phyloP scores from a whole-genome alignment of 805 yeast genomes.

The Candida taoyuanica region DNA sequence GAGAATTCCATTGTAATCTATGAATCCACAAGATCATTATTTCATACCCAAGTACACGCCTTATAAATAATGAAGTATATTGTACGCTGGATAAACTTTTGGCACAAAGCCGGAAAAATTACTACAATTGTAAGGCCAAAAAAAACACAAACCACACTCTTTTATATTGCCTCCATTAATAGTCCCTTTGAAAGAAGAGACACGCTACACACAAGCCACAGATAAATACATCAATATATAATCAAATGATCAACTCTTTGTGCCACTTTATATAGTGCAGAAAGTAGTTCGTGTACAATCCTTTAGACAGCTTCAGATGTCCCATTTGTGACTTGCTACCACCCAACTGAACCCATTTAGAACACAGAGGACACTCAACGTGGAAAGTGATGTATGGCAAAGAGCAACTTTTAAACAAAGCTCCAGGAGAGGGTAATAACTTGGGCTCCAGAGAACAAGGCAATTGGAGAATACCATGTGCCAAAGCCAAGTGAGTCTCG shows the following conservation, averaged over 20 bases:
- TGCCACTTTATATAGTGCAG: constrained; percentile 19
- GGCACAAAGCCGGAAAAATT: no score
- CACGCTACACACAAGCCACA: neutral
- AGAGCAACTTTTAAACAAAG: constrained; percentile 13
- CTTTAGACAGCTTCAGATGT: constrained; percentile 6
- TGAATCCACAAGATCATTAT: no score
- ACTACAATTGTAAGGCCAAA: no score
- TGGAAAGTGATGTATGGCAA: constrained; percentile 6
- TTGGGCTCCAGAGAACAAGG: constrained; percentile 3
- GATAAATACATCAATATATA: neutral
- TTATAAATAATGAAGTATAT: no score
- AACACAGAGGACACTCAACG: constrained; percentile 22
- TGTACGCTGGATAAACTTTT: no score
- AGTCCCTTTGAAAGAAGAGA: no score
- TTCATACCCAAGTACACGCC: no score
- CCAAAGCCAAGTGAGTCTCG: constrained; percentile 20
- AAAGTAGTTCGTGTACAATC: constrained; percentile 24
- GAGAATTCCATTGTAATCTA: no score
- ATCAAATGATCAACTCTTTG: constrained; percentile 1
- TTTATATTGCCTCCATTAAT: no score
- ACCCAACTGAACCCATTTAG: constrained; percentile 22
- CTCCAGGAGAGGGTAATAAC: constrained; percentile 17
- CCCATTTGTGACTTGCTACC: neutral
- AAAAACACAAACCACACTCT: no score
- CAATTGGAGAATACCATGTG: constrained; percentile 23